Evolutionary conservation across 1,284 basidiomycete genomes (phyloP), one percentile per base, ranked within the genome.

Genomic region (Termitomyces sp.): DNA sequence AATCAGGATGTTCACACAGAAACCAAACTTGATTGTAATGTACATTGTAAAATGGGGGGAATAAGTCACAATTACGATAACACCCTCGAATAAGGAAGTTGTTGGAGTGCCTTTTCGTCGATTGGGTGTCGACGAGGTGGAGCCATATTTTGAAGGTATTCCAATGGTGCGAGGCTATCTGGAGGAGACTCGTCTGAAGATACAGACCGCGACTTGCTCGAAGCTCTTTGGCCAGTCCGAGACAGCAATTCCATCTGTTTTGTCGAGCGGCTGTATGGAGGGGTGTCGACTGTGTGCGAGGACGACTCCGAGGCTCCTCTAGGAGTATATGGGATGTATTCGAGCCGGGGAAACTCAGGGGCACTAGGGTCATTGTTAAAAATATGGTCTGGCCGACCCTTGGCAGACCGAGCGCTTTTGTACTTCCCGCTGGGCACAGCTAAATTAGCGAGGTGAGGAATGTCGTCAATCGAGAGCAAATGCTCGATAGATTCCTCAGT

Each of bases 341-440:
- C 73, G 13, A 75, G 64, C 44, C 64, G 70, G 41, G 70, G 62
- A 56, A 69, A 72, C 46, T 67, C 65, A 41, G 68, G 57, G 24
- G 60, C 57, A n/a, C 72, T 68, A 44, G 68, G 56, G 46, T 74
- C 72, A 24, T 71, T 66, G 55, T 72, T 73, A 66, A 75, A 76
- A 50, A 72, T 72, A 46, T 75, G 72, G 54, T 78, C 75, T 48
- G 75, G 72, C 60, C 77, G 69, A 44, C 79, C 79, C 63, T 83
- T 82, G 1, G 74, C 73, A 53, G 77, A 74, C 46, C 86, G 79
- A 10, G 86, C 86, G 59, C 84, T 87, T 62, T 80, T 78, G 64
- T 88, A 89, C 59, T 73, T 76, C 41, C 80, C 82, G 49, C 73
- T 71, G n/a, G 87, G 87, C 18, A 88, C 84, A 16, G 70, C 64